Conservation (phyloP, 2,329 filamentous ascomycete genomes). For the Phaeosphaeriaceae sp. region DNA sequence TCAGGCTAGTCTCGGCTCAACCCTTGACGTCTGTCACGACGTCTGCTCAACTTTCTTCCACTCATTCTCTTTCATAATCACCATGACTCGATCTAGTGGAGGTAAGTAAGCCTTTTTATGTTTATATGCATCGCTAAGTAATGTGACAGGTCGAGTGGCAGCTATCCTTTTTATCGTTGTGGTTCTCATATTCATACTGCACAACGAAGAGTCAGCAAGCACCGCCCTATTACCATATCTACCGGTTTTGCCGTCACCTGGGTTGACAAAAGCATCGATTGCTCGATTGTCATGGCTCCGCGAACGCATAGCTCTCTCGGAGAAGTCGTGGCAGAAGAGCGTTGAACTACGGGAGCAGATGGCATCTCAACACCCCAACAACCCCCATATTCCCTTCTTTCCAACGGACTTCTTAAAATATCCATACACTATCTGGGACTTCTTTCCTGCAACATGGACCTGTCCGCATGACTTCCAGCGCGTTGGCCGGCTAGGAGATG, state of each 20-base stretch:
- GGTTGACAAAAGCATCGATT: slow-evolving; percentile 18
- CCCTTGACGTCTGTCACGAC: neutral
- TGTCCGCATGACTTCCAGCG: slow-evolving; percentile 44
- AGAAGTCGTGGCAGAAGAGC: slow-evolving; percentile 38
- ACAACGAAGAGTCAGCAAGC: slow-evolving; percentile 29
- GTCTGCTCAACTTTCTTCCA: neutral
- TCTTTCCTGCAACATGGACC: slow-evolving; percentile 42
- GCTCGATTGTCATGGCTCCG: slow-evolving; percentile 31
- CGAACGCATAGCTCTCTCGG: slow-evolving; percentile 39
- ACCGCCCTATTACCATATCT: slow-evolving; percentile 31
- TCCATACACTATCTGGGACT: slow-evolving; percentile 43
- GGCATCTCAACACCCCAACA: slow-evolving; percentile 32
- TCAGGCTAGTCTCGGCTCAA: slow-evolving; percentile 3
- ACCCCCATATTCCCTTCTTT: slow-evolving; percentile 41
- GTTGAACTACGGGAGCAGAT: slow-evolving; percentile 35
- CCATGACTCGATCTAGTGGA: slow-evolving; percentile 30
- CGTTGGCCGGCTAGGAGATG: slow-evolving; percentile 40
- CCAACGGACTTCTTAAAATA: slow-evolving; percentile 39
- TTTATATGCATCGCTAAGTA: slow-evolving; percentile 8
- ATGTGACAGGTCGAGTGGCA: slow-evolving; percentile 24
- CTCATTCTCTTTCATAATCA: neutral
- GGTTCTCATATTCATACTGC: slow-evolving; percentile 33
- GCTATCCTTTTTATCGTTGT: slow-evolving; percentile 30
- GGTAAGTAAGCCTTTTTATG: slow-evolving; percentile 12
- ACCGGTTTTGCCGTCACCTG: slow-evolving; percentile 21